Percentiles rank a stretch among this genome's conserved stretches.
Evolutionary conservation across 495 filamentous ascomycete genomes (phyloP).

Genomic region (Darksidea phi): DNA sequence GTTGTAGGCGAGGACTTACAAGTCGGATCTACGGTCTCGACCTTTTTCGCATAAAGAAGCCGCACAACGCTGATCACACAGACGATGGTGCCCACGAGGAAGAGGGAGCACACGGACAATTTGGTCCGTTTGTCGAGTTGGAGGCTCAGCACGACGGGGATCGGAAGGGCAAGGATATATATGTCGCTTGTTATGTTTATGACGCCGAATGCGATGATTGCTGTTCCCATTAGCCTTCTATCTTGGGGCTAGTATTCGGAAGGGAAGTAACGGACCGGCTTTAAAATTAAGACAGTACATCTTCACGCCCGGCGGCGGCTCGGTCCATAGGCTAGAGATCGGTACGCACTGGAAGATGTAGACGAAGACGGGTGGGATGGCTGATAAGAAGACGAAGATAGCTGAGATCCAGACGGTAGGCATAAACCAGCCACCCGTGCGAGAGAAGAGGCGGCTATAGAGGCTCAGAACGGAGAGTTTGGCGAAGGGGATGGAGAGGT

Average conservation of each 20-base stretch:
- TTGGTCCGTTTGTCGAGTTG: slow-evolving; percentile 34
- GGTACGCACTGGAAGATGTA: slow-evolving; percentile 38
- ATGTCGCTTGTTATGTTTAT: slow-evolving; percentile 39
- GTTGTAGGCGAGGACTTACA: not conserved
- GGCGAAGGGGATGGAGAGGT: slow-evolving; percentile 12
- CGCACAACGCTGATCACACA: slow-evolving; percentile 20
- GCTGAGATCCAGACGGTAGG: slow-evolving; percentile 11
- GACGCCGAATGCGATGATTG: slow-evolving; percentile 18
- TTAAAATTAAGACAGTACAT: slow-evolving; percentile 21
- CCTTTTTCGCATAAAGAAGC: slow-evolving; percentile 5
- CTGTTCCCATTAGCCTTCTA: slow-evolving; percentile 1
- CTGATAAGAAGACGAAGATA: slow-evolving; percentile 32
- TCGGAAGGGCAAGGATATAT: slow-evolving; percentile 35
- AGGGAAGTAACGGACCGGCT: slow-evolving; percentile 5
- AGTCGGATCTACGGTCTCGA: slow-evolving; percentile 15
- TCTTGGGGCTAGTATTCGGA: not conserved
- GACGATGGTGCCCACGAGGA: slow-evolving; percentile 19
- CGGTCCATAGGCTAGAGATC: slow-evolving; percentile 27
- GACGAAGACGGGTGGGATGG: slow-evolving; percentile 30
- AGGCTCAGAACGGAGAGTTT: slow-evolving; percentile 19
- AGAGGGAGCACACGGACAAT: slow-evolving; percentile 22
- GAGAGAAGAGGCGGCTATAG: slow-evolving; percentile 14
- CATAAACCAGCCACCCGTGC: slow-evolving; percentile 18
- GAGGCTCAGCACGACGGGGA: slow-evolving; percentile 36
- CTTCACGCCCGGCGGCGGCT: not conserved